Conservation (phyloP, 139 green algal species). For the Pseudopediastrum boryanum region DNA sequence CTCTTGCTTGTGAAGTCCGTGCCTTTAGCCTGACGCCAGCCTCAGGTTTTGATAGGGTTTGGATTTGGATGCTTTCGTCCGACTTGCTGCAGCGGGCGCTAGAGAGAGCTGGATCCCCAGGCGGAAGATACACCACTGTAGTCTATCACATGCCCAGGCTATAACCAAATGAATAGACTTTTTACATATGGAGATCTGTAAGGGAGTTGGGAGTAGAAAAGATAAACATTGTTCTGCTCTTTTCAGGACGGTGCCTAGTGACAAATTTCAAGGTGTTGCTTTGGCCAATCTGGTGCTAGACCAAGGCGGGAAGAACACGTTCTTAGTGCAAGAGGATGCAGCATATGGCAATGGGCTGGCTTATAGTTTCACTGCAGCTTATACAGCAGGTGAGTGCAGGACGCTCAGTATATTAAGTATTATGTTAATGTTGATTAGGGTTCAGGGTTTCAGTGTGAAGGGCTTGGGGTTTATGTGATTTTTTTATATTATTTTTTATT, state of each 20-base stretch:
- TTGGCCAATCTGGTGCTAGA: neutral
- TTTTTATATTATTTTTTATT: neutral
- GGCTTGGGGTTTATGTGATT: neutral
- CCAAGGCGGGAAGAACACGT: neutral
- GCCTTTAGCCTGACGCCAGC: no score
- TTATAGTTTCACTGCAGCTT: conserved; percentile 29
- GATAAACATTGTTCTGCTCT: neutral
- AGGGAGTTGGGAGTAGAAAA: neutral
- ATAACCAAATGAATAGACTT: neutral
- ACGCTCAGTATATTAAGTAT: neutral
- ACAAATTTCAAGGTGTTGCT: neutral
- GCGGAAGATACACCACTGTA: neutral
- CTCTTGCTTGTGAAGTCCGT: no score
- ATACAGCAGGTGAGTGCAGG: conserved; percentile 6
- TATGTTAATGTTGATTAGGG: neutral
- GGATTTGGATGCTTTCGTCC: no score
- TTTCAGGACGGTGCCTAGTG: neutral
- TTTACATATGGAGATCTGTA: neutral
- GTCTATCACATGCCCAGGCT: neutral
- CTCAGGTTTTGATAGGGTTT: no score
- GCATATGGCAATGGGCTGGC: conserved; percentile 30
- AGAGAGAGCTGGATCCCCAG: no score
- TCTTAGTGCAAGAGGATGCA: conserved; percentile 11
- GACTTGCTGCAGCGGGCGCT: no score
- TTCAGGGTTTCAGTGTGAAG: neutral